These are phyloP conservation scores for Candida broadrunensis DNA, from an alignment of 805 yeast genomes.

Conservation along the genomic window DNA sequence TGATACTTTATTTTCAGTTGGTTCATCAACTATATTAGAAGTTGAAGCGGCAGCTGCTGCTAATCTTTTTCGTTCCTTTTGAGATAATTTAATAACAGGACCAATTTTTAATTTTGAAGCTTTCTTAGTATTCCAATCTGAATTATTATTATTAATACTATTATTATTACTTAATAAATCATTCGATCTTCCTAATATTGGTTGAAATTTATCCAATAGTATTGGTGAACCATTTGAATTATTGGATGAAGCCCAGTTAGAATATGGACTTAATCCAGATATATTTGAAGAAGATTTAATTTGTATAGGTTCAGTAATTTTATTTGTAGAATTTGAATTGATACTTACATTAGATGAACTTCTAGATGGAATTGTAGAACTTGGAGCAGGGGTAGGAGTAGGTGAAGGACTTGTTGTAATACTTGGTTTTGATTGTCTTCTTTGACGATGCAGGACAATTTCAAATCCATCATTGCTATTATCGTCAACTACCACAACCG, in stretches of 20 bases:
- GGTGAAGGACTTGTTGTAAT: constrained; percentile 4
- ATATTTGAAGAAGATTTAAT: neutral
- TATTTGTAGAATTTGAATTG: neutral
- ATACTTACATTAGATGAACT: neutral
- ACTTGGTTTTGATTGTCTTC: constrained; percentile 13
- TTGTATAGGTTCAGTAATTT: neutral
- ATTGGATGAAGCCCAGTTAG: constrained; percentile 23
- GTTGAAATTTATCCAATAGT: constrained; percentile 7
- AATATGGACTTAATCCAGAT: constrained; percentile 20
- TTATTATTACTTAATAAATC: neutral
- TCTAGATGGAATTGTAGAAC: neutral
- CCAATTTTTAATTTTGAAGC: constrained; percentile 27
- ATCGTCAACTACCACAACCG: constrained; percentile 13
- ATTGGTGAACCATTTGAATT: constrained; percentile 8
- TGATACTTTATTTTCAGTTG: neutral
- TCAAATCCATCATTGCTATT: constrained; percentile 20
- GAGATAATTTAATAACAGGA: constrained; percentile 48
- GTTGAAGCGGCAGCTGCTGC: constrained; percentile 11
- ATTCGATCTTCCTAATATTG: neutral
- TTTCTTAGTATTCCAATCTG: constrained; percentile 6
- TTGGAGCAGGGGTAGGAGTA: constrained; percentile 3
- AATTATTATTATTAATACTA: neutral
- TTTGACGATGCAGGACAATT: constrained; percentile 17
- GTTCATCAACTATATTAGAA: neutral
- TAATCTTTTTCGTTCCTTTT: constrained; percentile 54